These are phyloP conservation scores for Mycena epipterygia DNA, from an alignment of 768 basidiomycete genomes.

Conservation along the genomic window DNA sequence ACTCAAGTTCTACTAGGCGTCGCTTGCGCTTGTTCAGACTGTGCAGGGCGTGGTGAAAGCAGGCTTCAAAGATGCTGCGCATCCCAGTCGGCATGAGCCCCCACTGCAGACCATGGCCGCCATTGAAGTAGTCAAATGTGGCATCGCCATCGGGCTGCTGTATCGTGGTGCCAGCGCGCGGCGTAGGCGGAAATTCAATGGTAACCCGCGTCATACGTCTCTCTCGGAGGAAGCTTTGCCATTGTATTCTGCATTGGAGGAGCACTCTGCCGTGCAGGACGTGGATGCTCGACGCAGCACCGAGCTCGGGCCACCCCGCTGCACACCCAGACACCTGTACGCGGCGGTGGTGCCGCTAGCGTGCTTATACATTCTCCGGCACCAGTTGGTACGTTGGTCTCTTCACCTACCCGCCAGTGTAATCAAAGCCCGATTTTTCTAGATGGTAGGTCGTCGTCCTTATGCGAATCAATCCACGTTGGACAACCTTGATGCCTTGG, in stretches of 20 bases:
- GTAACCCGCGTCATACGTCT: not conserved
- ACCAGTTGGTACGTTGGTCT: not conserved
- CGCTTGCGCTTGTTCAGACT: not conserved
- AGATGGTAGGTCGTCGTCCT: not conserved
- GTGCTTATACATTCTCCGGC: not conserved
- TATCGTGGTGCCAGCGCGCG: not conserved
- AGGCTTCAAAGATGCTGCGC: constrained; percentile 5
- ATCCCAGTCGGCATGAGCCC: constrained; percentile 4
- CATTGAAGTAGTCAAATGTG: constrained; percentile 5
- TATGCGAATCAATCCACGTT: not conserved
- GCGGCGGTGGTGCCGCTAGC: not conserved
- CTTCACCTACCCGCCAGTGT: not conserved
- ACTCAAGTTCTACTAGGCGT: not conserved
- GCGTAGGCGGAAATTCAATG: not conserved
- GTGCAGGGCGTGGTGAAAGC: not conserved
- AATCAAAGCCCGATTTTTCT: too few species aligned
- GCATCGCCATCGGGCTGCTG: not conserved
- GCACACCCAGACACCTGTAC: not conserved
- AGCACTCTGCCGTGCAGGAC: not conserved
- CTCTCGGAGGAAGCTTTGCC: not conserved
- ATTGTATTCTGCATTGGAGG: too few species aligned
- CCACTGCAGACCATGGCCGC: not conserved
- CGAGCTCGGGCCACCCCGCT: not conserved
- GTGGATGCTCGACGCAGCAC: not conserved
- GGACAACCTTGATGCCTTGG: not conserved